These are phyloP conservation scores for Ensete glaucum DNA, from an alignment of 176 grass and related monocot species.

Conservation along the genomic window DNA sequence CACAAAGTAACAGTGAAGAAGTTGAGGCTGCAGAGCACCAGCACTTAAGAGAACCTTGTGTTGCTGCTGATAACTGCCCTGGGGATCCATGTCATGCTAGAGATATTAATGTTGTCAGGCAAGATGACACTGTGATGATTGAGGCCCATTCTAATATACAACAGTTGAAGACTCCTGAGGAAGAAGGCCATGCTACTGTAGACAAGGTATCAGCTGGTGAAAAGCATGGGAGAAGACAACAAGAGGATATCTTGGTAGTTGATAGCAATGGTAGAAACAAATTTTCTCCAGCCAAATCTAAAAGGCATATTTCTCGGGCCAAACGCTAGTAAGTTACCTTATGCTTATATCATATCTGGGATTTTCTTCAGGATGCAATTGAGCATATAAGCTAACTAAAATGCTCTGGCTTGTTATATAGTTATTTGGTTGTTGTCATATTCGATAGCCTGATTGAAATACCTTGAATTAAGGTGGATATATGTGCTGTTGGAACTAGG, in stretches of 20 bases:
- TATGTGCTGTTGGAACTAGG: too few species aligned
- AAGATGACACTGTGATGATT: constrained; percentile 10
- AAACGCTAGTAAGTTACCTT: too few species aligned
- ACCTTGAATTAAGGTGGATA: too few species aligned
- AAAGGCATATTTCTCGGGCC: too few species aligned
- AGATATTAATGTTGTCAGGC: constrained; percentile 5
- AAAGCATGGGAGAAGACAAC: too few species aligned
- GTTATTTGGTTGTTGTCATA: too few species aligned
- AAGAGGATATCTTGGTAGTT: neutral
- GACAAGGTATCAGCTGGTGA: too few species aligned
- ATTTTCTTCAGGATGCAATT: too few species aligned
- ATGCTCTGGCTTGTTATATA: too few species aligned
- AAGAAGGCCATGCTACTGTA: constrained; percentile 27
- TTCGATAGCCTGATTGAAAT: too few species aligned
- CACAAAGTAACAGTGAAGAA: constrained; percentile 16
- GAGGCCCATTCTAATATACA: constrained; percentile 15
- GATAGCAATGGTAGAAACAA: constrained; percentile 13
- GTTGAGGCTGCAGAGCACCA: constrained; percentile 12
- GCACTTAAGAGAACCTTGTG: constrained; percentile 14
- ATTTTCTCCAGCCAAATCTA: neutral
- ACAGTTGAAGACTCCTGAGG: constrained; percentile 15
- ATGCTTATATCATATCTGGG: too few species aligned
- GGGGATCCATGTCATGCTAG: constrained; percentile 16
- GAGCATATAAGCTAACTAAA: too few species aligned
- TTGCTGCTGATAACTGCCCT: constrained; percentile 19